These are phyloP conservation scores for Trametes pubescens DNA, from an alignment of 1,284 basidiomycete genomes.

Conservation along the genomic window DNA sequence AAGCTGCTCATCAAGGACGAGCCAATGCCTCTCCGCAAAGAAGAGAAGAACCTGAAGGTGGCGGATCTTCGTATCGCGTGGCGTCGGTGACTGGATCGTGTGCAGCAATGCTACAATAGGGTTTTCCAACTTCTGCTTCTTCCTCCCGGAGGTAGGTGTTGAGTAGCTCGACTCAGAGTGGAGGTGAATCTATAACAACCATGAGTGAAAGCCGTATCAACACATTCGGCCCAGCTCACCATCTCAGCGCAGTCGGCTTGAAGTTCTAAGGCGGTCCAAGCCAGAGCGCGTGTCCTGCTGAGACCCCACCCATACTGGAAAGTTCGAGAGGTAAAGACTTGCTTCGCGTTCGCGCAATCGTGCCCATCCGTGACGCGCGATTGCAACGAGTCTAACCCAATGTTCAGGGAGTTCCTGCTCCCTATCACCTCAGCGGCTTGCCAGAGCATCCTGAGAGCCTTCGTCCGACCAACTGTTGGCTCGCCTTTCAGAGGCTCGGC, in stretches of 20 bases:
- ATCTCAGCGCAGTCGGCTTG: constrained; percentile 81
- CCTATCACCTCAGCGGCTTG: constrained; percentile 66
- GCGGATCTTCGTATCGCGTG: constrained; percentile 52
- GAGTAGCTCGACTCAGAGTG: constrained; percentile 66
- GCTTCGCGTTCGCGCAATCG: constrained; percentile 21
- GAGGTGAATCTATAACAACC: constrained; percentile 58
- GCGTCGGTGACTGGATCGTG: constrained; percentile 51
- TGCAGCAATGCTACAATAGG: constrained; percentile 67
- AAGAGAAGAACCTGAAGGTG: constrained; percentile 87
- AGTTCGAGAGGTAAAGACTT: constrained; percentile 66
- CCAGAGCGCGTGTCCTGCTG: constrained; percentile 70
- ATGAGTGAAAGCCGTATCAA: background rate
- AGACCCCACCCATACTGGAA: constrained; percentile 81
- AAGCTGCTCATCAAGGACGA: constrained; percentile 60
- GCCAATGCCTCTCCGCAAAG: constrained; percentile 81
- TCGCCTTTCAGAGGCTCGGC: constrained; percentile 27
- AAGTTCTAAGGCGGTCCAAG: constrained; percentile 87
- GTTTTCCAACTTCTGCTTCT: constrained; percentile 62
- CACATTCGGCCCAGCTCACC: constrained; percentile 48
- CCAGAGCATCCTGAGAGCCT: constrained; percentile 62
- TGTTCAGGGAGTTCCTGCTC: constrained; percentile 66
- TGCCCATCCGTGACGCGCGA: constrained; percentile 52
- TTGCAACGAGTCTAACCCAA: constrained; percentile 73
- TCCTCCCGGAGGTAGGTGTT: constrained; percentile 43
- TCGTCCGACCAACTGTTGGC: constrained; percentile 23